Evolutionary conservation across 768 basidiomycete species (phyloP).

Genomic region (Boletus vermiculosoides): DNA sequence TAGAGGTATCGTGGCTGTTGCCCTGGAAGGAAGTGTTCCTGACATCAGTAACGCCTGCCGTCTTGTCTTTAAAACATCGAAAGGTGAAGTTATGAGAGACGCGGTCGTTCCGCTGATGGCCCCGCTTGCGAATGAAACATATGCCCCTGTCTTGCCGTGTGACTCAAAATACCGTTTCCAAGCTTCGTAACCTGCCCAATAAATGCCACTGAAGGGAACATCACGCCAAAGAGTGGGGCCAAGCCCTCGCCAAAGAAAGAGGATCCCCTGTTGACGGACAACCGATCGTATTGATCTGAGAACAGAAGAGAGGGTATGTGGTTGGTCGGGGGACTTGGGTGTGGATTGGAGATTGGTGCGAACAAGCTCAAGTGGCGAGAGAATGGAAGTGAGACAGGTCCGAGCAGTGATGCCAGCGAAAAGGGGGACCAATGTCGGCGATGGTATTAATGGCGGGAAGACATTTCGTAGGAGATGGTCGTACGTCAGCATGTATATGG

Average conservation of each 20-base stretch:
- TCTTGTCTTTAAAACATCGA: conserved; percentile 95
- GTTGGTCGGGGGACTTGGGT: conserved; percentile 63
- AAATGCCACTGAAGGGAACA: conserved; percentile 94
- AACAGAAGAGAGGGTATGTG: conserved; percentile 77
- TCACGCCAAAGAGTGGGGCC: conserved; percentile 95
- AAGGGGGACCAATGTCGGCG: conserved; percentile 60
- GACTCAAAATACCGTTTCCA: conserved; percentile 65
- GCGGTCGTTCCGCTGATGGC: conserved; percentile 85
- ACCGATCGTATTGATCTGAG: conserved; percentile 58
- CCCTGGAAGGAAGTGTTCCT: conserved; percentile 37
- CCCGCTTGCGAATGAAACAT: conserved; percentile 84
- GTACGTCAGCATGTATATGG: conserved; percentile 94
- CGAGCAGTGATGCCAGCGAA: conserved; percentile 82
- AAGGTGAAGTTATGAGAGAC: conserved; percentile 88
- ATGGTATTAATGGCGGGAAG: conserved; percentile 60
- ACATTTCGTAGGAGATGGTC: conserved; percentile 74
- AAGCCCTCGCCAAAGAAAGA: conserved; percentile 85
- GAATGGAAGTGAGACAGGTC: conserved; percentile 70
- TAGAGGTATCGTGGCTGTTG: conserved; percentile 59
- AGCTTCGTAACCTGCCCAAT: conserved; percentile 94
- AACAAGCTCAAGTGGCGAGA: conserved; percentile 89
- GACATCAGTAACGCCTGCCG: conserved; percentile 82
- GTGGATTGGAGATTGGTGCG: conserved; percentile 93
- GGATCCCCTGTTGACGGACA: conserved; percentile 61
- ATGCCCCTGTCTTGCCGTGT: conserved; percentile 54